Percentiles rank a stretch among this genome's conserved stretches.
Evolutionary conservation across 805 yeast genomes (phyloP).

Genomic region (Ogataea siamensis): DNA sequence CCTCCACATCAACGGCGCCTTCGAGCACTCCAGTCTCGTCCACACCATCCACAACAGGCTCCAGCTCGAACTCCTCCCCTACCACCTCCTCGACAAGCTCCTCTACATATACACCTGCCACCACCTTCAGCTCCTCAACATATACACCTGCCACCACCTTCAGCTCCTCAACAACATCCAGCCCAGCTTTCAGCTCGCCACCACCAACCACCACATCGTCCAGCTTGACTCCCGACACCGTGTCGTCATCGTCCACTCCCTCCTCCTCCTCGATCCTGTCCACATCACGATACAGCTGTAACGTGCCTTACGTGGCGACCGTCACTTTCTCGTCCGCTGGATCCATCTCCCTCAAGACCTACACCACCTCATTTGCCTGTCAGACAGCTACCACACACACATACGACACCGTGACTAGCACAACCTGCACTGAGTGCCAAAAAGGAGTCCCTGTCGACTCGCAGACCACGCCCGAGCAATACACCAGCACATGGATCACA

Average conservation of each 20-base stretch:
- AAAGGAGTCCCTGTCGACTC: slow-evolving; percentile 4
- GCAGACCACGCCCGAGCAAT: neutral
- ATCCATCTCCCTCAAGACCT: slow-evolving; percentile 5
- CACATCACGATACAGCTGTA: slow-evolving; percentile 3
- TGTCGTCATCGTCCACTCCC: too few relatives aligned
- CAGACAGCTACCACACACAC: slow-evolving; percentile 7
- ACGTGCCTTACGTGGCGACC: slow-evolving; percentile 6
- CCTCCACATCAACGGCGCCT: slow-evolving; percentile 8
- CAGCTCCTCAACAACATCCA: slow-evolving; percentile 6
- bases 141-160: slow-evolving; percentile 9
- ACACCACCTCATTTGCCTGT: slow-evolving; percentile 12
- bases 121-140: slow-evolving; percentile 5
- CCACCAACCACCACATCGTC: too few relatives aligned
- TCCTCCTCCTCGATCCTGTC: slow-evolving; percentile 2
- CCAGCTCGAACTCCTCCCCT: slow-evolving; percentile 17
- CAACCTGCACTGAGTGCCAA: slow-evolving; percentile 11
- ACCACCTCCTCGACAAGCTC: slow-evolving; percentile 11
- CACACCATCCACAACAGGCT: slow-evolving; percentile 11
- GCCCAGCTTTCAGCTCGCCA: too few relatives aligned
- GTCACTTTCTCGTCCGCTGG: neutral
- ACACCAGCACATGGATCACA: slow-evolving; percentile 2
- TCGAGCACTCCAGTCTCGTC: slow-evolving; percentile 3
- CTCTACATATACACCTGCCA: slow-evolving; percentile 1
- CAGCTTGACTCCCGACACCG: too few relatives aligned
- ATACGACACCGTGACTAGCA: slow-evolving; percentile 9